phyloP scores from a whole-genome alignment of 148 eudicot genomes.

The Suaeda aralocaspica region DNA sequence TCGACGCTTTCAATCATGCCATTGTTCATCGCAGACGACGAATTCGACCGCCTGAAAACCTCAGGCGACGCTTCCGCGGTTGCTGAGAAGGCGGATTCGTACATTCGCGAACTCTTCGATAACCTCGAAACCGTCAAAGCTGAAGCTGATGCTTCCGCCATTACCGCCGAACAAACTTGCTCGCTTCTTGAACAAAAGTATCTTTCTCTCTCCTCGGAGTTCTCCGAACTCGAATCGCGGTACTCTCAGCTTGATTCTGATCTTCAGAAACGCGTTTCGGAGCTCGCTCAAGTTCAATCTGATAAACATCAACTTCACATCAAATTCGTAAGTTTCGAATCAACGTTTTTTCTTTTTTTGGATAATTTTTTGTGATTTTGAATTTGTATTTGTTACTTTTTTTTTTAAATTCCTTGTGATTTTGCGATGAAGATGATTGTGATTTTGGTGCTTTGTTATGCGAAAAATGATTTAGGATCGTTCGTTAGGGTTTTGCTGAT shows the following conservation, averaged over 20 bases:
- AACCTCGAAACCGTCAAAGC: constrained; percentile 76
- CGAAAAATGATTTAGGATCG: neutral
- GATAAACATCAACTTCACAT: constrained; percentile 69
- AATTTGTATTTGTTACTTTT: neutral
- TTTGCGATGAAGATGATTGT: neutral
- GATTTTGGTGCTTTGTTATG: neutral
- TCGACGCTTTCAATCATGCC: constrained; percentile 43
- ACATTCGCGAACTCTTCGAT: constrained; percentile 41
- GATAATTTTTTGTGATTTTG: neutral
- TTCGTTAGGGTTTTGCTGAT: neutral
- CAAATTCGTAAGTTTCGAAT: constrained; percentile 40
- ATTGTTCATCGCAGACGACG: constrained; percentile 72
- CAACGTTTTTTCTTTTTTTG: neutral
- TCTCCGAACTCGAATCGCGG: constrained; percentile 45
- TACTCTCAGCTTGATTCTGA: constrained; percentile 36
- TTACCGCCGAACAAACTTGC: constrained; percentile 93
- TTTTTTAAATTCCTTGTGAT: neutral
- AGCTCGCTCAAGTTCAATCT: constrained; percentile 52
- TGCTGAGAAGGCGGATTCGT: constrained; percentile 77
- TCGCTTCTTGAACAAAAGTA: constrained; percentile 77
- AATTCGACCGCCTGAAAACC: constrained; percentile 33
- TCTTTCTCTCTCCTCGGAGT: constrained; percentile 66
- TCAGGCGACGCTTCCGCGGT: constrained; percentile 51
- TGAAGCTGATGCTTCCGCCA: constrained; percentile 71
- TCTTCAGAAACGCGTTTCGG: constrained; percentile 44